phyloP scores from a whole-genome alignment of 2,329 filamentous ascomycete species.

The Zelopaecilomyces penicillatus region DNA sequence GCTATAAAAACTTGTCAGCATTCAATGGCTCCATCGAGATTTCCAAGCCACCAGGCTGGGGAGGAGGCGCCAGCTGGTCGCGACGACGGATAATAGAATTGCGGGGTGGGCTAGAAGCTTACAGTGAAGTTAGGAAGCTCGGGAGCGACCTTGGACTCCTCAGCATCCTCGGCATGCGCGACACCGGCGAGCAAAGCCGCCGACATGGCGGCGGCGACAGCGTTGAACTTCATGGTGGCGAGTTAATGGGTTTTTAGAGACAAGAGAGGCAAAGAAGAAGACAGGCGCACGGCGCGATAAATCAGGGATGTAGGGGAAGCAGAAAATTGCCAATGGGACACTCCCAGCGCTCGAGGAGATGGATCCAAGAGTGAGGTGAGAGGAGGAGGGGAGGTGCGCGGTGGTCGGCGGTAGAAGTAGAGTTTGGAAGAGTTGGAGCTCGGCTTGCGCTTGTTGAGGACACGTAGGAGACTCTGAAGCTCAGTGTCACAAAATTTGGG shows the following conservation, averaged over 20 bases:
- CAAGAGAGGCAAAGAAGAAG: constrained; percentile 9
- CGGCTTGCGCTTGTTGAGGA: constrained; percentile 18
- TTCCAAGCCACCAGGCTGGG: neutral
- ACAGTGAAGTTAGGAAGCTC: constrained; percentile 82
- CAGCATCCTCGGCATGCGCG: constrained; percentile 59
- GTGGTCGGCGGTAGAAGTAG: constrained; percentile 13
- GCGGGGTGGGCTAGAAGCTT: constrained; percentile 32
- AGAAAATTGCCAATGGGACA: constrained; percentile 9
- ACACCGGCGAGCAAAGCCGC: constrained; percentile 64
- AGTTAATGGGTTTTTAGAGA: constrained; percentile 32
- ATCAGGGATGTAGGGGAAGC: constrained; percentile 7
- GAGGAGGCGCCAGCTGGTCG: neutral
- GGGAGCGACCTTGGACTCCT: constrained; percentile 52
- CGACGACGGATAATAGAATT: neutral
- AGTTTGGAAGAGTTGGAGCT: constrained; percentile 16
- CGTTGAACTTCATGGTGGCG: constrained; percentile 72
- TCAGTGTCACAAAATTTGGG: constrained; percentile 7
- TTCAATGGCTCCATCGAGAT: constrained; percentile 6
- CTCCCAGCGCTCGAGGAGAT: constrained; percentile 21
- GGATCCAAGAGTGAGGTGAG: constrained; percentile 17
- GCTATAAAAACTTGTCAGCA: constrained; percentile 44
- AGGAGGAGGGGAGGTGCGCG: constrained; percentile 12
- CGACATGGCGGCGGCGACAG: constrained; percentile 67
- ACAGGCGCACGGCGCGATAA: constrained; percentile 16
- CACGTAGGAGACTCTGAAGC: constrained; percentile 22